These are phyloP conservation scores for Irpex lacteus DNA, from an alignment of 1,284 basidiomycete genomes.

Conservation along the genomic window DNA sequence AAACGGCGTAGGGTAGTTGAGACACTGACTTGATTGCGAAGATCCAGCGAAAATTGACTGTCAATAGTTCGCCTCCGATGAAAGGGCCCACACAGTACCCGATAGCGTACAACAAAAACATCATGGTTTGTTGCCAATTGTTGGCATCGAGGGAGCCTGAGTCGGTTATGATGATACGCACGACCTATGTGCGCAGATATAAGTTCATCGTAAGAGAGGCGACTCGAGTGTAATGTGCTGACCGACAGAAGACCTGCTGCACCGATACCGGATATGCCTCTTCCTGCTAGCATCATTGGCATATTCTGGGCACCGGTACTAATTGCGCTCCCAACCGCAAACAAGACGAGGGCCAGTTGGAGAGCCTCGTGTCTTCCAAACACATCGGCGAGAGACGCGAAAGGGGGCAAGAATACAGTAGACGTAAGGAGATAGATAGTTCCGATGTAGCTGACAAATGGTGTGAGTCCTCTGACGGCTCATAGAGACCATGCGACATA, in stretches of 20 bases:
- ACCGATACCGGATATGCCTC: slow-evolving; percentile 45
- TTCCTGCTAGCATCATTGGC: slow-evolving; percentile 42
- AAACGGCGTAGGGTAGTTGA: neutral
- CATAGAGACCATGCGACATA: slow-evolving; percentile 19
- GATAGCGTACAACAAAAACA: slow-evolving; percentile 42
- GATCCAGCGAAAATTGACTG: slow-evolving; percentile 46
- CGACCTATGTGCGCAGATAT: slow-evolving; percentile 28
- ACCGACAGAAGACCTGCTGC: slow-evolving; percentile 47
- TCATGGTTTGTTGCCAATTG: slow-evolving; percentile 38
- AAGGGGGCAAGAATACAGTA: slow-evolving; percentile 50
- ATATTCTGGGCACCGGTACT: slow-evolving; percentile 42
- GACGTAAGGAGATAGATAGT: slow-evolving; percentile 42
- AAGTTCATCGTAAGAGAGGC: neutral
- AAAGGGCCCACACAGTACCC: slow-evolving; percentile 45
- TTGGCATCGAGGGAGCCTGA: slow-evolving; percentile 40
- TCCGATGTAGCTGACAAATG: slow-evolving; percentile 33
- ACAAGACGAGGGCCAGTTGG: slow-evolving; percentile 42
- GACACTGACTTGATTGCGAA: slow-evolving; percentile 49
- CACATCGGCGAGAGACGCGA: slow-evolving; percentile 47
- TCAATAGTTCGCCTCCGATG: slow-evolving; percentile 42
- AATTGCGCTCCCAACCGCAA: slow-evolving; percentile 44
- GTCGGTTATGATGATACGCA: slow-evolving; percentile 44
- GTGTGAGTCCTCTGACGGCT: neutral
- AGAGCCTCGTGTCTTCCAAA: slow-evolving; percentile 46
- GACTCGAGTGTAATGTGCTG: neutral